These are phyloP conservation scores for Lizanozyma gosingica DNA, from an alignment of 1,139 yeast species.

Conservation along the genomic window DNA sequence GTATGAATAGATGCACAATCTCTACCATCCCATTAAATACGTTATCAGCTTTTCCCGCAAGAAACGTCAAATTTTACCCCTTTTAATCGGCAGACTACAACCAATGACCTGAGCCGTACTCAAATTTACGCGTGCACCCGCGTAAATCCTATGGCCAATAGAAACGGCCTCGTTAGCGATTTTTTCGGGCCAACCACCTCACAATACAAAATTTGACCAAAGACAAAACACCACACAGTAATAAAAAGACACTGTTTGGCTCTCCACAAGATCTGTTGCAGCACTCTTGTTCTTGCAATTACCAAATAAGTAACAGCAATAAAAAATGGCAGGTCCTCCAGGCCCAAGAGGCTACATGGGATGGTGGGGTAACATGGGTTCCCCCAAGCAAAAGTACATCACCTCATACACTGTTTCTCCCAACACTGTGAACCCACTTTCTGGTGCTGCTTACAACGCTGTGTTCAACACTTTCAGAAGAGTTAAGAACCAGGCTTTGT, in stretches of 20 bases:
- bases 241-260: too few relatives aligned
- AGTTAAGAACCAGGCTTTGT: slow-evolving; percentile 78
- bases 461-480: slow-evolving; percentile 94
- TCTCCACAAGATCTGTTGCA: too few relatives aligned
- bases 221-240: too few relatives aligned
- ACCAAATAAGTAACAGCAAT: slow-evolving; percentile 3
- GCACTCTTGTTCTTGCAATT: too few relatives aligned
- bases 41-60: too few relatives aligned
- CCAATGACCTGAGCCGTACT: neutral
- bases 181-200: too few relatives aligned
- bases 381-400: slow-evolving; percentile 82
- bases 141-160: neutral
- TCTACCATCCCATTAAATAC: too few relatives aligned
- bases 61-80: too few relatives aligned
- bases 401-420: slow-evolving; percentile 88
- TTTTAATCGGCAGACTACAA: neutral
- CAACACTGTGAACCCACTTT: slow-evolving; percentile 85
- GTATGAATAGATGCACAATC: too few relatives aligned
- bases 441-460: slow-evolving; percentile 79
- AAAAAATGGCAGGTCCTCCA: slow-evolving; percentile 62
- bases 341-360: slow-evolving; percentile 82
- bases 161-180: neutral
- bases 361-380: slow-evolving; percentile 91
- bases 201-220: too few relatives aligned
- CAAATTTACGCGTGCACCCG: neutral